Evolutionary conservation across 2,329 filamentous ascomycete species (phyloP).

Genomic region (Stachybotrys echinatus): DNA sequence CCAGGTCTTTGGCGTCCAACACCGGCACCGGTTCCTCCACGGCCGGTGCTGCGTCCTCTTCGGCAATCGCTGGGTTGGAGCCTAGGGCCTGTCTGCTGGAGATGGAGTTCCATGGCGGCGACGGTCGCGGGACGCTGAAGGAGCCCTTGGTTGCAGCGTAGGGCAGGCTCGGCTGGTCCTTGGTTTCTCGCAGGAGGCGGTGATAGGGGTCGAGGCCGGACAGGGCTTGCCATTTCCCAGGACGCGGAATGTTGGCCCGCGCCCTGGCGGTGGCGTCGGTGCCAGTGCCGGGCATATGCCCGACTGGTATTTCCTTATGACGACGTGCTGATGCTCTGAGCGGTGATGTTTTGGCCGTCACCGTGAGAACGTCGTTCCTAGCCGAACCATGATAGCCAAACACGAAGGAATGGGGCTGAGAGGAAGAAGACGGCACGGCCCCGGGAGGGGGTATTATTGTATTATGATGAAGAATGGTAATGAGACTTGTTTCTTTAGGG

Average conservation of each 20-base stretch:
- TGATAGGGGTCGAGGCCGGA: conserved; percentile 18
- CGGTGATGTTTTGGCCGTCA: not conserved
- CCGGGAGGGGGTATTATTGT: not conserved
- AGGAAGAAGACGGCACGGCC: not conserved
- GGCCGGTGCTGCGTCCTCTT: not conserved
- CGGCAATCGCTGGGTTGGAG: not conserved
- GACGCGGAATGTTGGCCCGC: conserved; percentile 11
- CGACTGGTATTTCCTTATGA: no score
- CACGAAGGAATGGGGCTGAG: not conserved
- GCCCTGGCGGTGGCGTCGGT: conserved; percentile 15
- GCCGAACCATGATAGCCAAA: not conserved
- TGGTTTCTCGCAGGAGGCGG: conserved; percentile 15
- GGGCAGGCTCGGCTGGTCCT: conserved; percentile 11
- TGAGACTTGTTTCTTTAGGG: not conserved
- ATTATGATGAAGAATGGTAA: not conserved
- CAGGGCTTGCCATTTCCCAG: conserved; percentile 12
- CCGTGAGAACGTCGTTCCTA: not conserved
- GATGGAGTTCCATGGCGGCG: conserved; percentile 1
- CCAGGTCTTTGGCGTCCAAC: not conserved
- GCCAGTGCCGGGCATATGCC: conserved; percentile 10
- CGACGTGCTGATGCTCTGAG: no score
- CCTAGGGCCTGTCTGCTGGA: not conserved
- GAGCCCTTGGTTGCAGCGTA: conserved; percentile 10
- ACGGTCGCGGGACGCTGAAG: conserved; percentile 15
- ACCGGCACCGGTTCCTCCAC: not conserved